Evolutionary conservation across 2,329 filamentous ascomycete species (phyloP).

Genomic region (Neofusicoccum umdonicola): DNA sequence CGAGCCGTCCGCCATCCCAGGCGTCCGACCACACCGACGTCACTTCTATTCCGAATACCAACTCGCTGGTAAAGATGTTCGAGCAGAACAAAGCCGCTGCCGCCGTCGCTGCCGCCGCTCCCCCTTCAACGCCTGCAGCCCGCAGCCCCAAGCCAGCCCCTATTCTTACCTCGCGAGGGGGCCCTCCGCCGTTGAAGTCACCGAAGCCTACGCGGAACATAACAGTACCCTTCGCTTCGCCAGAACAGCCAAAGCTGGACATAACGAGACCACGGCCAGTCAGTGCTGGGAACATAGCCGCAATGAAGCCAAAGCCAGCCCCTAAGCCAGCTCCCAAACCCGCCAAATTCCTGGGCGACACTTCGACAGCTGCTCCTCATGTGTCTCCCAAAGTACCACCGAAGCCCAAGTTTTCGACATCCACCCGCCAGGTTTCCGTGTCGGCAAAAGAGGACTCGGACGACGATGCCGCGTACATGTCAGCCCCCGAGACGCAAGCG

Average conservation of each 20-base stretch:
- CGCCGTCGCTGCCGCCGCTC: not conserved
- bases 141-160: conserved; percentile 21
- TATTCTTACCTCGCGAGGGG: conserved; percentile 23
- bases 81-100: conserved; percentile 48
- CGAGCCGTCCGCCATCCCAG: not conserved
- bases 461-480: conserved; percentile 27
- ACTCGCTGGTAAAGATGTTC: conserved; percentile 66
- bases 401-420: not conserved
- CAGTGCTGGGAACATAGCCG: conserved; percentile 8
- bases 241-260: not conserved
- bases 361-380: not conserved
- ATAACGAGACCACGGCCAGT: conserved; percentile 15
- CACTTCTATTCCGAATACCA: conserved; percentile 60
- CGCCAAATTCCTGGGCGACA: conserved; percentile 22
- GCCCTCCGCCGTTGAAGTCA: conserved; percentile 37
- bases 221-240: not conserved
- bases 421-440: not conserved
- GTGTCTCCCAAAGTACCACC: not conserved
- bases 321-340: conserved; percentile 27
- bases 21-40: conserved; percentile 49
- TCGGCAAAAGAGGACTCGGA: conserved; percentile 6
- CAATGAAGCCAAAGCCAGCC: conserved; percentile 28
- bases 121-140: not conserved
- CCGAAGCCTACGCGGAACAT: conserved; percentile 40
- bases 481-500: conserved; percentile 34